phyloP scores from a whole-genome alignment of 1,284 basidiomycete genomes.

The Inonotus hispidus region DNA sequence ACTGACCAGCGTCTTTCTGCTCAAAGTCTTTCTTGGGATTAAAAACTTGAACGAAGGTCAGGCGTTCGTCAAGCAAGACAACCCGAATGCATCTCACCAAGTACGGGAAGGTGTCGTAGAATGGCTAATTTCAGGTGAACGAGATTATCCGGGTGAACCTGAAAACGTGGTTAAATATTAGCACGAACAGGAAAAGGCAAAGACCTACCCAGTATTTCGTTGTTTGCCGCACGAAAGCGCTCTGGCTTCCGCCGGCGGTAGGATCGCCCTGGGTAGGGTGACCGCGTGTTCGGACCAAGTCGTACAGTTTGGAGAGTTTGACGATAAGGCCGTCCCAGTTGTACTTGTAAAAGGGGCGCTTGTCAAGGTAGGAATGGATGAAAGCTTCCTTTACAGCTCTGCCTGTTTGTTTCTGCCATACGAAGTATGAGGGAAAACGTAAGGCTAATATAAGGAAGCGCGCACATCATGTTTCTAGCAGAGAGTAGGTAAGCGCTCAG shows the following conservation, averaged over 20 bases:
- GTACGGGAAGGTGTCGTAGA: constrained; percentile 86
- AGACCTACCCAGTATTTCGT: constrained; percentile 93
- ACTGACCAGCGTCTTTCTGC: constrained; percentile 75
- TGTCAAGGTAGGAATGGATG: constrained; percentile 89
- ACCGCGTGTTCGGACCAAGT: constrained; percentile 92
- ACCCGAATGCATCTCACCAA: constrained; percentile 49
- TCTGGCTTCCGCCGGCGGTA: constrained; percentile 91
- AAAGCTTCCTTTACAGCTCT: constrained; percentile 63
- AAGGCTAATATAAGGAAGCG: constrained; percentile 1
- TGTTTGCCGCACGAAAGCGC: constrained; percentile 95
- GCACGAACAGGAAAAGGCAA: not conserved
- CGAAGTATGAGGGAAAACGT: constrained; percentile 7
- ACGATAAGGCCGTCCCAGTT: constrained; percentile 93
- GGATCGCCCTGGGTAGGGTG: constrained; percentile 93
- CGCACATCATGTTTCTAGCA: constrained; percentile 76
- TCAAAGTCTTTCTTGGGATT: constrained; percentile 95
- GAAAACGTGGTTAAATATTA: not conserved
- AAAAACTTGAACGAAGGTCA: constrained; percentile 59
- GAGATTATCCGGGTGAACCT: constrained; percentile 92
- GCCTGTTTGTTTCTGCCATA: constrained; percentile 71
- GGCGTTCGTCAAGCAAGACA: not conserved
- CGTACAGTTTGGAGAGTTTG: constrained; percentile 93
- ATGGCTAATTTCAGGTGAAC: constrained; percentile 96
- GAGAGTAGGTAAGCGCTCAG: not conserved
- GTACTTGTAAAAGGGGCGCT: constrained; percentile 94